Percentiles rank a stretch among this genome's conserved stretches.
Conservation (phyloP, 306 rosid species). For the Fragaria iinumae region DNA sequence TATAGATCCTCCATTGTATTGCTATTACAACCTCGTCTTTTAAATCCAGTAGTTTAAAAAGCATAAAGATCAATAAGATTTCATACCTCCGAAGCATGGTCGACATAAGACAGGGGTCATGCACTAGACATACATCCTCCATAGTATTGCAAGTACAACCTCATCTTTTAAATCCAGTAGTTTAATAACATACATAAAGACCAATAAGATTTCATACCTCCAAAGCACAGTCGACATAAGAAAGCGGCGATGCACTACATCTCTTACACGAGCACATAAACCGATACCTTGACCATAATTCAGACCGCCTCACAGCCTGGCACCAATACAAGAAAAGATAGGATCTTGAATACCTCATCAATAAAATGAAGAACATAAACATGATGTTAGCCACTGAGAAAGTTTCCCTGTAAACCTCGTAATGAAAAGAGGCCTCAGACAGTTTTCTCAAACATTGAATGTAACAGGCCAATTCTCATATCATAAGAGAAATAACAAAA, state of each 20-base stretch:
- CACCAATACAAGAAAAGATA: background rate
- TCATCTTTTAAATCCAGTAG: background rate
- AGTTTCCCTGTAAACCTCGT: background rate
- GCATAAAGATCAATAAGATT: slow-evolving; percentile 1
- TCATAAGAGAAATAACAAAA: background rate
- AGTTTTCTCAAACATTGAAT: background rate
- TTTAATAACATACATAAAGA: slow-evolving; percentile 1
- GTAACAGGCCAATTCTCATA: background rate
- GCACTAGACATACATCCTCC: background rate
- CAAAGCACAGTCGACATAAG: slow-evolving; percentile 59
- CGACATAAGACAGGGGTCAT: slow-evolving; percentile 48
- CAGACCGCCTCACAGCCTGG: slow-evolving; percentile 62
- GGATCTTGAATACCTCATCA: background rate
- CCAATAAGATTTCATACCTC: slow-evolving; percentile 46
- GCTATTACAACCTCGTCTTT: background rate
- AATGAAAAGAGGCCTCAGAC: background rate
- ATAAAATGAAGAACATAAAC: background rate
- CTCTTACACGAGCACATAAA: slow-evolving; percentile 62
- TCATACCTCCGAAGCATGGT: slow-evolving; percentile 62
- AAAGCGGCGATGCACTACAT: slow-evolving; percentile 43
- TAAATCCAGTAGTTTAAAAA: background rate
- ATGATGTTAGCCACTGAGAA: background rate
- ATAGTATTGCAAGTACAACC: background rate
- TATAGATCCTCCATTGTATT: background rate
- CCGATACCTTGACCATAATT: slow-evolving; percentile 69